These are phyloP conservation scores for Phytophthora syringae DNA, from an alignment of 352 stramenopile genomes.

Conservation along the genomic window DNA sequence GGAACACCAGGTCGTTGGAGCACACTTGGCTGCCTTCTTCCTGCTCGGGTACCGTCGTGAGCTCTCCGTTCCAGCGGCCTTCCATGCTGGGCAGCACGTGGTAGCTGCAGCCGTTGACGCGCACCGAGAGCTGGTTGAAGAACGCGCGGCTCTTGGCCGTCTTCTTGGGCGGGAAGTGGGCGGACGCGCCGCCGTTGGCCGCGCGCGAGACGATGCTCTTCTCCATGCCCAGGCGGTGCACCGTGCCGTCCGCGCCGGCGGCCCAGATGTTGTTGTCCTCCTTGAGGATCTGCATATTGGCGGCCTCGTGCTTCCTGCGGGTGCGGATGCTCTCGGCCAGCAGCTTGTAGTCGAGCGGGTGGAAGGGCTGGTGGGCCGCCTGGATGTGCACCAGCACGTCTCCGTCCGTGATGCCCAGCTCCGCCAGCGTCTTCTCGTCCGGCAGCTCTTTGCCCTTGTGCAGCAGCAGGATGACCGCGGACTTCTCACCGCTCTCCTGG, in stretches of 20 bases:
- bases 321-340: constrained; percentile 82
- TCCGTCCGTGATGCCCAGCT: constrained; percentile 51
- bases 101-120: constrained; percentile 85
- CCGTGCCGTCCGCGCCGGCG: constrained; percentile 71
- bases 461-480: constrained; percentile 76
- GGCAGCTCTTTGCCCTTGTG: constrained; percentile 88
- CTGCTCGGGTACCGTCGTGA: constrained; percentile 69
- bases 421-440: constrained; percentile 87
- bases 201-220: constrained; percentile 84
- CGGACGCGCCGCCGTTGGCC: constrained; percentile 48
- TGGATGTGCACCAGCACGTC: constrained; percentile 90
- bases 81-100: constrained; percentile 88
- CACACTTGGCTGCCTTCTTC: constrained; percentile 88
- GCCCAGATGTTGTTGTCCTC: constrained; percentile 92
- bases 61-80: constrained; percentile 87
- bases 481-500: constrained; percentile 77
- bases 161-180: constrained; percentile 71
- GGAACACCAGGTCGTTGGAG: constrained; percentile 86
- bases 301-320: constrained; percentile 80
- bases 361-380: constrained; percentile 85
- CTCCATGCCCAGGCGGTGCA: constrained; percentile 83
- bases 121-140: constrained; percentile 89
- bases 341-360: constrained; percentile 85
- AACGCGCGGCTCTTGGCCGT: constrained; percentile 61
- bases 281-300: constrained; percentile 84